Percentiles rank a stretch among this genome's conserved stretches.
These are phyloP conservation scores for Brassica cretica DNA, from an alignment of 345 rosid genomes.

Conservation along the genomic window DNA sequence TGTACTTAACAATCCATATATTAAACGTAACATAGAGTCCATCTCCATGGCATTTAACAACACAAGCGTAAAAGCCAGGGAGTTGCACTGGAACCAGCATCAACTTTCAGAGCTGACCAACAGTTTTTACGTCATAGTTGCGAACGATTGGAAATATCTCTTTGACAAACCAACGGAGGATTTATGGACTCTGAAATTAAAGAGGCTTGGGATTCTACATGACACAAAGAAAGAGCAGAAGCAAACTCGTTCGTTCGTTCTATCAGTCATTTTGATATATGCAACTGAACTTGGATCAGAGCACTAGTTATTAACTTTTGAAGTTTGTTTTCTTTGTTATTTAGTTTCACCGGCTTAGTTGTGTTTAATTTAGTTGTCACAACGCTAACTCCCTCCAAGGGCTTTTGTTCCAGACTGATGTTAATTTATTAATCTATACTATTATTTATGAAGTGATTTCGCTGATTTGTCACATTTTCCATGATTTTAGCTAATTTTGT, in stretches of 20 bases:
- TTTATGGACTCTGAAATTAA: not conserved
- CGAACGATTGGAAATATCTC: constrained; percentile 52
- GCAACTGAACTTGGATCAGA: not conserved
- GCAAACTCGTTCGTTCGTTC: not conserved
- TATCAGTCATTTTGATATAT: not conserved
- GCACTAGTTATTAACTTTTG: not conserved
- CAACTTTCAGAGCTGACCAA: constrained; percentile 45
- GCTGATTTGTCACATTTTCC: too few relatives aligned
- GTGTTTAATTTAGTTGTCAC: constrained; percentile 27
- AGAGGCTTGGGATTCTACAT: not conserved
- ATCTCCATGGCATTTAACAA: constrained; percentile 57
- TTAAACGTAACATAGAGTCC: constrained; percentile 71
- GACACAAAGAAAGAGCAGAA: not conserved
- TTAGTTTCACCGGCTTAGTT: not conserved
- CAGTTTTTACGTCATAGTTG: constrained; percentile 68
- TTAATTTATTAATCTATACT: too few relatives aligned
- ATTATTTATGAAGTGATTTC: too few relatives aligned
- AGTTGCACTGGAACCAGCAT: constrained; percentile 77
- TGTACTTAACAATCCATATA: constrained; percentile 54
- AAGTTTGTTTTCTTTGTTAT: constrained; percentile 41
- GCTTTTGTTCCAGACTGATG: not conserved
- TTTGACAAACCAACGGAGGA: not conserved
- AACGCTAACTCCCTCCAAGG: not conserved
- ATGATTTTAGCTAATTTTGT: too few relatives aligned
- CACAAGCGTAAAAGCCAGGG: constrained; percentile 63